A percentile compares a stretch with the other conserved stretches of the same genome.
phyloP scores from a whole-genome alignment of 805 yeast genomes.

The Brettanomyces bruxellensis region DNA sequence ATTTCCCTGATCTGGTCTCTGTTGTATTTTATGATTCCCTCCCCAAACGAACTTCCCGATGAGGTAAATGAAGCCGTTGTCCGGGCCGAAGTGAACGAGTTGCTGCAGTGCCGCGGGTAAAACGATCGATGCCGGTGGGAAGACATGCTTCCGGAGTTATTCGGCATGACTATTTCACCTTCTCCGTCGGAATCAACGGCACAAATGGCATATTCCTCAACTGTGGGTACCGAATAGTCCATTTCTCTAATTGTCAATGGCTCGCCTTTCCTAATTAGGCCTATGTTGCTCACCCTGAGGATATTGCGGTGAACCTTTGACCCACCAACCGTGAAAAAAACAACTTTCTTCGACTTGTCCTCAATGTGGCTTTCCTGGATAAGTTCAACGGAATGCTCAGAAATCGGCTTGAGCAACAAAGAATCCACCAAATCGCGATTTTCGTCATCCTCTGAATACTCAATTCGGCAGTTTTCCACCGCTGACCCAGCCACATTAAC shows the following conservation, averaged over 20 bases:
- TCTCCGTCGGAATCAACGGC: slow-evolving; percentile 4
- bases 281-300: slow-evolving; percentile 12
- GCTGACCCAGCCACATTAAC: neutral
- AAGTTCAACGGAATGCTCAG: slow-evolving; percentile 13
- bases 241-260: slow-evolving; percentile 4
- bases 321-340: slow-evolving; percentile 11
- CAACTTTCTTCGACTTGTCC: slow-evolving; percentile 13
- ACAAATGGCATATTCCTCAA: slow-evolving; percentile 8
- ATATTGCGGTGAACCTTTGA: slow-evolving; percentile 11
- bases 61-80: slow-evolving; percentile 25
- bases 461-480: slow-evolving; percentile 12
- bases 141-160: neutral
- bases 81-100: slow-evolving; percentile 1
- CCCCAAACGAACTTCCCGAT: slow-evolving; percentile 27
- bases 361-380: slow-evolving; percentile 15
- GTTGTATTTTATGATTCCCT: slow-evolving; percentile 26
- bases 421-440: slow-evolving; percentile 15
- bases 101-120: neutral
- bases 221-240: slow-evolving; percentile 9
- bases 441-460: slow-evolving; percentile 6
- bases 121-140: neutral
- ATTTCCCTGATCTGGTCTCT: slow-evolving; percentile 25
- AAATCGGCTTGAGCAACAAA: slow-evolving; percentile 14
- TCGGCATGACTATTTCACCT: neutral
- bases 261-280: slow-evolving; percentile 1